Base-by-base conservation (phyloP, 2,329 filamentous ascomycete genomes). In the Stagonosporopsis tanaceti region DNA sequence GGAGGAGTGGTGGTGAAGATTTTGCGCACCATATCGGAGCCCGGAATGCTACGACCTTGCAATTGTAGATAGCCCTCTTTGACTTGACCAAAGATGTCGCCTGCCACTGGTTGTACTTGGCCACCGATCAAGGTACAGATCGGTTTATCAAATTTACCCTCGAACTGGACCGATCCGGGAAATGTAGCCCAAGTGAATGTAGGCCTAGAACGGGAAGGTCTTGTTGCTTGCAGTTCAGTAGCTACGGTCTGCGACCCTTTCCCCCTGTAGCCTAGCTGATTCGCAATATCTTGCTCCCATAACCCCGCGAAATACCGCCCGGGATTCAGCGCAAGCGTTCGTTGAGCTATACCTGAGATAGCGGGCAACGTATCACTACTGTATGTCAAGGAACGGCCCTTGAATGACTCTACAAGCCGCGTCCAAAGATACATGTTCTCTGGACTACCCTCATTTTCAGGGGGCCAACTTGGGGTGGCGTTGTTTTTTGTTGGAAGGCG, bases 291-390 rank as follows among this genome's bases (percentile, higher is more conserved):
- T 28, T 5, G 32, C n/a, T 52, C 53, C 57, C 53, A 60, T 12
- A 60, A 37, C 2, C 57, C 57, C 3, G 50, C 57, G 2, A 60
- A 25, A n/a, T 60, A 60, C 4, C 20, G 38, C 1, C 53, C 57
- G 22, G 53, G 34, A 12, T 46, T 9, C 1, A 41, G 11, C 1
- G n/a, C 3, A 6, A 48, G 28, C 2, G 39, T 28, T 5, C 35
- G 39, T 38, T 37, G 38, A 22, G 60, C 60, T 14, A 62, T n/a
- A 6, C 57, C 57, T 11, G 56, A 60, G 2, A 62, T 27, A 17
- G 60, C 60, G 4, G 60, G 60, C 30, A 62, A 42, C 1, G 34
- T 17, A 44, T 62, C 53, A 17, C 30, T 24, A 14, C 39, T 14
- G 30, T 39, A 46, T 12, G 53, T 59, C 17, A 62, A 24, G n/a